Evolutionary conservation across 1,139 yeast genomes (phyloP), one percentile per base, ranked within the genome.

Genomic region (Kurtzmaniella natalensis): DNA sequence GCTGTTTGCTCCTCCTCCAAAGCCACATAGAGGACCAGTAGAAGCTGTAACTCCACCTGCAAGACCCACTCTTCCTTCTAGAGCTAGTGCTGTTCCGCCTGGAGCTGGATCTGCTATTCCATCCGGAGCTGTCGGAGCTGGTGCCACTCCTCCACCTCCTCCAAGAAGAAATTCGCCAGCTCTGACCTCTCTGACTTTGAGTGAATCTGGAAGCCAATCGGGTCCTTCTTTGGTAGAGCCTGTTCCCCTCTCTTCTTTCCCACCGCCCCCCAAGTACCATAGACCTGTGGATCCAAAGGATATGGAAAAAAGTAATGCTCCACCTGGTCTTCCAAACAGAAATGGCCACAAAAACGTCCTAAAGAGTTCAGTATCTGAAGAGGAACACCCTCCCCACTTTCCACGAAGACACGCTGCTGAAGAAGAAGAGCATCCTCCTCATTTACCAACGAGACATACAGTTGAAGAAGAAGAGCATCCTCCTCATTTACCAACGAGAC

Each of bases 211-310:
- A n/a, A n/a, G n/a, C n/a, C n/a, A n/a, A n/a, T n/a, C n/a, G n/a
- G n/a, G n/a, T n/a, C n/a, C n/a, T n/a, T n/a, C n/a, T n/a, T n/a
- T n/a, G n/a, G n/a, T n/a, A n/a, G n/a, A n/a, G n/a, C n/a, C n/a
- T n/a, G 24, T 22, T 15, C 32, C 9, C 32, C 33, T 25, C 27
- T 27, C 14, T 38, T 34, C 23, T 11, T 25, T 18, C 13, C 30
- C 33, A 10, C 47, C 53, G 5, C 42, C 50, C 9, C 42, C 45
- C 28, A 16, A 37, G 7, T 16, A 14, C 14, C 11, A 15, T 6
- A 16, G 31, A 6, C 4, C 26, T 10, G n/a, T n/a, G n/a, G n/a
- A n/a, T n/a, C n/a, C n/a, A n/a, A n/a, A n/a, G n/a, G n/a, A n/a
- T n/a, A n/a, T n/a, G n/a, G n/a, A n/a, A n/a, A n/a, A n/a, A n/a